phyloP scores from a whole-genome alignment of 2,329 filamentous ascomycete species.

The Rhynchosporium secalis region DNA sequence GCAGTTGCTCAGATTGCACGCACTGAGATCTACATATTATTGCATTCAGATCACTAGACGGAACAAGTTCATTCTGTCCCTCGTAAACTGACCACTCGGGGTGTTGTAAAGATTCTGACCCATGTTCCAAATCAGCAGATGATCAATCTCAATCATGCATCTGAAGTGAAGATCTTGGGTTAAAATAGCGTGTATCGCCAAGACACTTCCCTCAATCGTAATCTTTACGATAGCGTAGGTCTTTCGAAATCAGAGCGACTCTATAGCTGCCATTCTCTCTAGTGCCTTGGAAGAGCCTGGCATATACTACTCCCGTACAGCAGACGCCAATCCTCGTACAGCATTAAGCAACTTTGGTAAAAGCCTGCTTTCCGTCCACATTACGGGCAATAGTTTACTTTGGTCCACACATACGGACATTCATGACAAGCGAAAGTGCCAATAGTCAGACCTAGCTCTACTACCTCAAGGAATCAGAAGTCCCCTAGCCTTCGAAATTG shows the following conservation, averaged over 20 bases:
- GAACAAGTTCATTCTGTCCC: background rate
- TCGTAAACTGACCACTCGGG: background rate
- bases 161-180: background rate
- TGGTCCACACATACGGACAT: background rate
- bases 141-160: background rate
- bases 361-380: slow-evolving; percentile 11
- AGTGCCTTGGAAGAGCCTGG: background rate
- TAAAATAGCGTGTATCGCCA: background rate
- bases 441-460: background rate
- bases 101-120: background rate
- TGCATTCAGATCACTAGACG: background rate
- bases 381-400: background rate
- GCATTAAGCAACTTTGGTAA: slow-evolving; percentile 12
- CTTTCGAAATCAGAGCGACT: background rate
- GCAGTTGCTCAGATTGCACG: background rate
- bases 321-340: background rate
- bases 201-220: background rate
- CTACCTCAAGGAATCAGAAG: background rate
- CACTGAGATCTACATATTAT: slow-evolving; percentile 1
- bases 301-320: background rate
- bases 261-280: slow-evolving; percentile 10
- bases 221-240: background rate
- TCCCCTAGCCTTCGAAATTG: no score
- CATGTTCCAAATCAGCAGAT: background rate
- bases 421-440: background rate